Base-by-base conservation (phyloP, 306 rosid species). In the Castanopsis chinensis region DNA sequence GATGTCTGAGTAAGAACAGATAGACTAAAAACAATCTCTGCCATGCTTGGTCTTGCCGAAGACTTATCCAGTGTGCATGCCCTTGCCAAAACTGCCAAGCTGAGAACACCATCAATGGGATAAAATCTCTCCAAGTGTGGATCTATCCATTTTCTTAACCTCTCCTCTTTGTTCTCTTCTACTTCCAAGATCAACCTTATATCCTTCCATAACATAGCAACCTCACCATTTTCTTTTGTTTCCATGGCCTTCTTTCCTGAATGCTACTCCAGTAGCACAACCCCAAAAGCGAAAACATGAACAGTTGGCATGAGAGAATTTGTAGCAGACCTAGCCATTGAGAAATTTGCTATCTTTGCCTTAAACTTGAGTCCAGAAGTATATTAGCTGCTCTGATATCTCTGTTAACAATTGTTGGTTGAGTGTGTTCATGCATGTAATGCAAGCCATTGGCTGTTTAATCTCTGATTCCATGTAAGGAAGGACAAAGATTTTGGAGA, bases 351-450 rank as follows among this genome's bases (percentile, higher is more conserved):
- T 68, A 94, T 87, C 86, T 92, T 94, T 67, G 97, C 96, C 89
- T 89, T 92, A 58, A 88, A 81, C 52, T 54, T 87, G 87, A 72
- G 78, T 92, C 96, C 1, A 92, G 88, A 76, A 92, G 93, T 79
- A 94, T 86, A 80, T 90, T 94, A 27, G 86, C 77, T 8, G 92
- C 83, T 84, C 87, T 81, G 77, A 94, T 91, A 78, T 92, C 96
- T 82, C 86, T 81, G 76, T 92, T 97, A 68, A 90, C 92, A 4
- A 94, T 83, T 74, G 92, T 90, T 25, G 96, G 97, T 52, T 85
- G 86, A n/a, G 88, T 90, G 85, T 91, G 98, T 54, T 94, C 98
- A 23, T 94, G 97, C 89, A 92, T 56, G 86, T 94, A 94, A 71
- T 92, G 93, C 78, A 92, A 78, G 63, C 97, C 98, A 76, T 83